These are phyloP conservation scores for Begonia masoniana DNA, from an alignment of 306 rosid genomes.

Conservation along the genomic window DNA sequence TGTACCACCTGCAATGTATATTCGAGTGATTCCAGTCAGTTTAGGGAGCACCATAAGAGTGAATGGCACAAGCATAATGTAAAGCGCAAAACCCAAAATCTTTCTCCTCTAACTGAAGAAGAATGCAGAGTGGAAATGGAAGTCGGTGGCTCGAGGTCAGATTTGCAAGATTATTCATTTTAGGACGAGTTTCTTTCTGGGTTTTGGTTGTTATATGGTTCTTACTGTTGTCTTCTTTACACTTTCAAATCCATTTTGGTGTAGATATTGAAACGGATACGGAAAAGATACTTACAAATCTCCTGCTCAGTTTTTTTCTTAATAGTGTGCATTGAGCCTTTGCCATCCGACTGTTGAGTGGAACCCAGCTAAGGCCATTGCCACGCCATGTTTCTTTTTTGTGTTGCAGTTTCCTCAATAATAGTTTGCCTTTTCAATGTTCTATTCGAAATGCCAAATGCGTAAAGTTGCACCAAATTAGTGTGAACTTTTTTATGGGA, in stretches of 20 bases:
- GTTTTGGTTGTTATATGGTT: background rate
- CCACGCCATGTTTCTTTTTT: no score
- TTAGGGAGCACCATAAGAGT: slow-evolving; percentile 79
- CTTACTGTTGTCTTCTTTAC: background rate
- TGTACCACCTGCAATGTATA: slow-evolving; percentile 55
- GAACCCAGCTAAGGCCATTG: no score
- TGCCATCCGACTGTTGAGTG: no score
- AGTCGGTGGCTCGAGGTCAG: slow-evolving; percentile 44
- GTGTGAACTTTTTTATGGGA: no score
- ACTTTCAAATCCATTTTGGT: background rate
- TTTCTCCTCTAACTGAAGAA: slow-evolving; percentile 67
- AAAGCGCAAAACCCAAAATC: slow-evolving; percentile 70
- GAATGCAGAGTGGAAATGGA: slow-evolving; percentile 63
- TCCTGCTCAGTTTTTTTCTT: background rate
- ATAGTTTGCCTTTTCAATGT: no score
- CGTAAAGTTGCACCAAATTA: no score
- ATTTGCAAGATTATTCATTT: slow-evolving; percentile 81
- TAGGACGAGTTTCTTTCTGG: slow-evolving; percentile 11
- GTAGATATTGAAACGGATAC: background rate
- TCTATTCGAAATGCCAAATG: no score
- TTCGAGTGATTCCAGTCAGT: slow-evolving; percentile 49
- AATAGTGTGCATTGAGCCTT: no score
- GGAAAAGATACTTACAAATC: background rate
- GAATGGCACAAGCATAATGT: slow-evolving; percentile 95
- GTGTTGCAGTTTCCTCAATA: no score